A percentile compares a stretch with the other conserved stretches of the same genome.
phyloP scores from a whole-genome alignment of 305 asterid genomes.

The Fraxinus platypoda region DNA sequence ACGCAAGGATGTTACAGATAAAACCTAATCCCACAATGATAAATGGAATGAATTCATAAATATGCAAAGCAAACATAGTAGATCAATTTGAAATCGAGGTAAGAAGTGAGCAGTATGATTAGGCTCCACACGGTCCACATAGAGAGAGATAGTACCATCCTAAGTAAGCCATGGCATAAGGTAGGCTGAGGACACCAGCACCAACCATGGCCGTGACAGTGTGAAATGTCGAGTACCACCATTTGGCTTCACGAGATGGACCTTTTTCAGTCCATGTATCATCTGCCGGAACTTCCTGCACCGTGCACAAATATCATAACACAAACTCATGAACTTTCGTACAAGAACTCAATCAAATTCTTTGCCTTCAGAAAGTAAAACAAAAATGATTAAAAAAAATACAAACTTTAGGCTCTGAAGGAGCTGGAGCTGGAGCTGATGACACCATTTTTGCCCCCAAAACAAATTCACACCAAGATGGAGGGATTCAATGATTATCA shows the following conservation, averaged over 20 bases:
- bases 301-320: neutral
- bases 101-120: neutral
- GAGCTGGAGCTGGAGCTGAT: constrained; percentile 18
- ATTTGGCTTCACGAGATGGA: constrained; percentile 48
- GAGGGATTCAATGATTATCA: neutral
- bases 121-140: neutral
- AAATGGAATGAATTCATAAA: neutral
- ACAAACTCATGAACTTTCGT: constrained; percentile 4
- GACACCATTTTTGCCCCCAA: constrained; percentile 24
- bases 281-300: constrained; percentile 60
- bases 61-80: neutral
- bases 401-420: constrained; percentile 27
- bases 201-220: constrained; percentile 96
- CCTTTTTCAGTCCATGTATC: constrained; percentile 46
- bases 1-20: no score
- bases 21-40: neutral
- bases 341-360: neutral
- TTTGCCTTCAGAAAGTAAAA: neutral
- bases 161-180: constrained; percentile 90
- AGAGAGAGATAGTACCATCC: constrained; percentile 55
- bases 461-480: constrained; percentile 2
- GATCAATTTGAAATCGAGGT: neutral
- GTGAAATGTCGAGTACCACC: constrained; percentile 88
- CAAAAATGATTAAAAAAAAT: neutral
- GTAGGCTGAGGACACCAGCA: constrained; percentile 90